phyloP scores from a whole-genome alignment of 2,329 filamentous ascomycete species.

The Ophiosphaerella korrae region DNA sequence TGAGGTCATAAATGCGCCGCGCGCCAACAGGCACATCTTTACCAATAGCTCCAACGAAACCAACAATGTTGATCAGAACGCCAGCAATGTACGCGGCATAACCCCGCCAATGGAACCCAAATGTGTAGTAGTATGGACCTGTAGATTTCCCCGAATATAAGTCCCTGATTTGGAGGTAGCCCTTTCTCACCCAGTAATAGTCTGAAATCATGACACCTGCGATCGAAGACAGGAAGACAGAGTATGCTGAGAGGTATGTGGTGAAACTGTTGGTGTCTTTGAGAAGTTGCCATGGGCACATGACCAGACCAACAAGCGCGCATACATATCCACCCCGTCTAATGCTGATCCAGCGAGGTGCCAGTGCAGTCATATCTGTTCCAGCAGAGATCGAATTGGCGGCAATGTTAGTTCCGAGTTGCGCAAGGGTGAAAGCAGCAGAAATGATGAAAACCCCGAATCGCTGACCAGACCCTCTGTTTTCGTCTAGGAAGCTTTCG shows the following conservation, averaged over 20 bases:
- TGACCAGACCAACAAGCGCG: constrained; percentile 76
- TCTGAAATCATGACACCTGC: constrained; percentile 89
- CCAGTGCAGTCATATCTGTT: constrained; percentile 79
- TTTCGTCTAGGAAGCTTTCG: constrained; percentile 49
- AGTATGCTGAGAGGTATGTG: constrained; percentile 89
- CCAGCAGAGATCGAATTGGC: constrained; percentile 85
- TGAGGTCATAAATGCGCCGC: constrained; percentile 85
- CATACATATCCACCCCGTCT: constrained; percentile 87
- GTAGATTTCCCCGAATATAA: constrained; percentile 74
- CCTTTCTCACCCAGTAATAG: constrained; percentile 84
- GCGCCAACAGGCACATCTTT: constrained; percentile 74
- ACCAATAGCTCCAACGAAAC: constrained; percentile 83
- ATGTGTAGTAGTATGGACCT: constrained; percentile 74
- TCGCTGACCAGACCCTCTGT: constrained; percentile 45
- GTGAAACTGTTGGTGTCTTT: constrained; percentile 80
- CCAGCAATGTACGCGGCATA: constrained; percentile 83
- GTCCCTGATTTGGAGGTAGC: constrained; percentile 77
- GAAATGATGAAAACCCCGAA: constrained; percentile 63
- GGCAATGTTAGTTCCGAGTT: constrained; percentile 85
- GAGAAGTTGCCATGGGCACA: constrained; percentile 86
- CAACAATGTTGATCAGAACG: constrained; percentile 88
- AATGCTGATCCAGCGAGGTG: constrained; percentile 82
- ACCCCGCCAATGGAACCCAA: constrained; percentile 80
- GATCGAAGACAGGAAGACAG: constrained; percentile 91
- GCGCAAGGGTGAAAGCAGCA: constrained; percentile 65